Evolutionary conservation across 495 filamentous ascomycete species (phyloP).

Genomic region (Neurospora intermedia): DNA sequence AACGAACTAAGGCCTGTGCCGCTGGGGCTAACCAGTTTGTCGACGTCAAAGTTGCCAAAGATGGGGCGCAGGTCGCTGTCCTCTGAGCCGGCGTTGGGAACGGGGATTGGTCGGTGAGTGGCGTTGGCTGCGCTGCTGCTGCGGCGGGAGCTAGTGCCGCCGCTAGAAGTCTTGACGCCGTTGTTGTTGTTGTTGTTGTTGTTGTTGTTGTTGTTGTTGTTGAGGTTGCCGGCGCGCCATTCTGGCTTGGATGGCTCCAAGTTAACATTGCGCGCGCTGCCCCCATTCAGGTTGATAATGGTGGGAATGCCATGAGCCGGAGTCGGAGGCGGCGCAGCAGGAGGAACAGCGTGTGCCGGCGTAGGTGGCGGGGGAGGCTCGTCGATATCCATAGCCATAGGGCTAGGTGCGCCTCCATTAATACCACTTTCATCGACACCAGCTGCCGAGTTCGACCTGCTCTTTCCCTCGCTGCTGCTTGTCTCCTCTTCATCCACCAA

Average conservation of each 20-base stretch:
- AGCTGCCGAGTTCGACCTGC: conserved; percentile 12
- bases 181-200: conserved; percentile 5
- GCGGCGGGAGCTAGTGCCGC: background rate
- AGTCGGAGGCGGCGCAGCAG: conserved; percentile 8
- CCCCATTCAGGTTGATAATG: background rate
- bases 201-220: conserved; percentile 2
- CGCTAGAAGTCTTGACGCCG: conserved; percentile 5
- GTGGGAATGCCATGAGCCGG: conserved; percentile 7
- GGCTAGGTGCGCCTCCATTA: conserved; percentile 17
- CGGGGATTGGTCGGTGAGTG: conserved; percentile 4
- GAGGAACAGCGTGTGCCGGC: background rate
- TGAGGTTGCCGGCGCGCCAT: conserved; percentile 35
- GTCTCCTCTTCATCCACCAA: conserved; percentile 36
- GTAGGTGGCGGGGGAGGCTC: conserved; percentile 22
- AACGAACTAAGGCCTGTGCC: conserved; percentile 51
- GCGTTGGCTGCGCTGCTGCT: conserved; percentile 7
- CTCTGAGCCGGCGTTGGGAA: conserved; percentile 25
- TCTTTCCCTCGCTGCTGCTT: conserved; percentile 22
- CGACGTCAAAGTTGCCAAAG: conserved; percentile 54
- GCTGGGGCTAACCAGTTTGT: conserved; percentile 43
- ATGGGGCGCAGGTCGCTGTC: conserved; percentile 39
- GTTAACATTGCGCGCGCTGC: conserved; percentile 30
- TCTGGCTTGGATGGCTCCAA: conserved; percentile 39
- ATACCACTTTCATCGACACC: background rate
- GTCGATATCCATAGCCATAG: conserved; percentile 49